A percentile compares a stretch with the other conserved stretches of the same genome.
Conservation (phyloP, 805 yeast genomes). For the Ogataea corticis region DNA sequence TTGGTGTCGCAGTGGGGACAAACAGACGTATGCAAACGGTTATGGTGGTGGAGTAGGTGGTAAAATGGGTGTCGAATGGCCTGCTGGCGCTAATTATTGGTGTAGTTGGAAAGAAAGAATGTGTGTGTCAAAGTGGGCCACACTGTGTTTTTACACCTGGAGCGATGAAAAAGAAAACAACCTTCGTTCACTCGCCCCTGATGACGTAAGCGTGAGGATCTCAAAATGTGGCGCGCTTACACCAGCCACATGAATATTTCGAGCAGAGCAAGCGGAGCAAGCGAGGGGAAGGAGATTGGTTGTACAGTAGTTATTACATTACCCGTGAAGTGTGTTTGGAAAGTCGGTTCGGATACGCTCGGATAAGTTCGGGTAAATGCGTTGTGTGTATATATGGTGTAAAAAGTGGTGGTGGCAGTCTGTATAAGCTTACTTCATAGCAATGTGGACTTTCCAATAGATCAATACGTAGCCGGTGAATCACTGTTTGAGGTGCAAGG, state of each 20-base stretch:
- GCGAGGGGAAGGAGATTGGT: no score
- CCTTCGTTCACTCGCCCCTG: constrained; percentile 22
- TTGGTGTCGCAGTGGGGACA: not conserved
- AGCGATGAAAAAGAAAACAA: constrained; percentile 16
- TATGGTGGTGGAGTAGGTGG: not conserved
- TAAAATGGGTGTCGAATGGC: not conserved
- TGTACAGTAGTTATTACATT: no score
- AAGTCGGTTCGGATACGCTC: no score
- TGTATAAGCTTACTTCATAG: no score
- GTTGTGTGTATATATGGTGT: no score
- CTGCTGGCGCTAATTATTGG: not conserved
- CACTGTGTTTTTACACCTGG: not conserved
- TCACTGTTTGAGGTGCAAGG: no score
- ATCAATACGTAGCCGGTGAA: no score
- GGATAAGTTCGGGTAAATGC: no score
- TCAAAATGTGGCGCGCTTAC: not conserved
- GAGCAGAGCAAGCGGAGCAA: no score
- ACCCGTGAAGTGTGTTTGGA: no score
- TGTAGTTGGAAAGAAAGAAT: no score
- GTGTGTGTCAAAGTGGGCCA: constrained; percentile 7
- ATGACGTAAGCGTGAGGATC: constrained; percentile 1
- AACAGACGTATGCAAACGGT: not conserved
- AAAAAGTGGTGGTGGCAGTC: not conserved
- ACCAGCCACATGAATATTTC: not conserved
- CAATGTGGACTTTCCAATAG: no score